Percentiles rank a stretch among this genome's conserved stretches.
phyloP scores from a whole-genome alignment of 2,329 filamentous ascomycete species.

The Botrytis galanthina region DNA sequence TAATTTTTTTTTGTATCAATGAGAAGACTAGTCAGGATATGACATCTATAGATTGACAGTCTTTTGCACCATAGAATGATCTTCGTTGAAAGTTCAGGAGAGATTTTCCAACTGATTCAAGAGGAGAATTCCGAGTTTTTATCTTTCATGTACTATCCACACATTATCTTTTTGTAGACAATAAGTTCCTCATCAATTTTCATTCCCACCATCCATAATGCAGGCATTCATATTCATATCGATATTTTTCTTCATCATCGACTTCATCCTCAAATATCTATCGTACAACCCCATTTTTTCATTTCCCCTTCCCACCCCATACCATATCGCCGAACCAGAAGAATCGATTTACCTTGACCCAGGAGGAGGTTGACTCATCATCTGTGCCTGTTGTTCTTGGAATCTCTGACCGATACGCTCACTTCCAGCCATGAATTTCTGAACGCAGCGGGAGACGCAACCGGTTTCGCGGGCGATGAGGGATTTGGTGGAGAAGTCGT shows the following conservation, averaged over 20 bases:
- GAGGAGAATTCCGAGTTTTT: neutral
- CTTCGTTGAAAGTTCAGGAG: neutral
- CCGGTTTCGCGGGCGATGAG: slow-evolving; percentile 83
- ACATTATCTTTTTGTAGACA: neutral
- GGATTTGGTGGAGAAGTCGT: slow-evolving; percentile 97
- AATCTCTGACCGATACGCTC: slow-evolving; percentile 91
- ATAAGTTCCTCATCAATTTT: neutral
- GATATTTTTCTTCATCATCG: neutral
- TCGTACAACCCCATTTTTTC: neutral
- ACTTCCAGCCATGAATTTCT: slow-evolving; percentile 91
- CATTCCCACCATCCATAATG: neutral
- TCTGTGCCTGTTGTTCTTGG: slow-evolving; percentile 64
- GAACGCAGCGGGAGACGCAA: slow-evolving; percentile 91
- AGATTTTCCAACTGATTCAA: neutral
- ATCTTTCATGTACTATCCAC: slow-evolving; percentile 6
- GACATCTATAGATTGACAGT: neutral
- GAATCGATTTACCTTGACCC: slow-evolving; percentile 28
- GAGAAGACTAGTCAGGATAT: neutral
- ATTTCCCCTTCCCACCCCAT: neutral
- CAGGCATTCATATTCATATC: neutral
- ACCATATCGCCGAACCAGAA: neutral
- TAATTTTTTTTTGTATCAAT: slow-evolving; percentile 16
- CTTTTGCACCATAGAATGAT: neutral
- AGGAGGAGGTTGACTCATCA: slow-evolving; percentile 44
- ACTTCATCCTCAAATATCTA: neutral